Evolutionary conservation across 2,329 filamentous ascomycete species (phyloP).

Genomic region (Berkeleyomyces basicola): DNA sequence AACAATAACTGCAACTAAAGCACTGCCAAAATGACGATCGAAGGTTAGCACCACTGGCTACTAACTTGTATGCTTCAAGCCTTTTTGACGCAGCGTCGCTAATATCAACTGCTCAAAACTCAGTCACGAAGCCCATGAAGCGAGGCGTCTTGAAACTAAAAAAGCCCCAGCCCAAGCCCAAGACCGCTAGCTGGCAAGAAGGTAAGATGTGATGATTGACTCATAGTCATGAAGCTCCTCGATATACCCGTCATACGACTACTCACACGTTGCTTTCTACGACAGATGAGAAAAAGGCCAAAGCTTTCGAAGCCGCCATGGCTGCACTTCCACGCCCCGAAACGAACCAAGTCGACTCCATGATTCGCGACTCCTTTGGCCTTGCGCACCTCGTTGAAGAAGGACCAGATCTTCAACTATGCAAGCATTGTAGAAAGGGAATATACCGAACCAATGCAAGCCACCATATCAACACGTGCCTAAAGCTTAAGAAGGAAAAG

Average conservation of each 20-base stretch:
- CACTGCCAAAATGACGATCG: neutral
- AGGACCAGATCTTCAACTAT: conserved; percentile 60
- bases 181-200: conserved; percentile 45
- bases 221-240: neutral
- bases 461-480: conserved; percentile 66
- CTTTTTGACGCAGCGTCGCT: neutral
- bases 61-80: neutral
- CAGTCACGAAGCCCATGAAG: neutral
- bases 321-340: conserved; percentile 36
- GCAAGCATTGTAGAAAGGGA: conserved; percentile 89
- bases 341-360: conserved; percentile 56
- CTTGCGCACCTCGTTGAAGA: conserved; percentile 73
- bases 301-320: conserved; percentile 26
- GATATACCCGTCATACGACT: conserved; percentile 17
- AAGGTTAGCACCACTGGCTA: neutral
- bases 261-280: conserved; percentile 16
- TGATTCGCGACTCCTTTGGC: conserved; percentile 60
- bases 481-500: conserved; percentile 72
- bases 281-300: conserved; percentile 39
- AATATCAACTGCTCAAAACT: neutral
- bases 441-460: conserved; percentile 60
- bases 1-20: neutral
- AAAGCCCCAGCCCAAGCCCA: conserved; percentile 43
- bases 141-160: conserved; percentile 42
- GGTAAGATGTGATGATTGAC: conserved; percentile 35